Conservation (phyloP, 2,329 filamentous ascomycete species). For the Akanthomyces uredinophilus region DNA sequence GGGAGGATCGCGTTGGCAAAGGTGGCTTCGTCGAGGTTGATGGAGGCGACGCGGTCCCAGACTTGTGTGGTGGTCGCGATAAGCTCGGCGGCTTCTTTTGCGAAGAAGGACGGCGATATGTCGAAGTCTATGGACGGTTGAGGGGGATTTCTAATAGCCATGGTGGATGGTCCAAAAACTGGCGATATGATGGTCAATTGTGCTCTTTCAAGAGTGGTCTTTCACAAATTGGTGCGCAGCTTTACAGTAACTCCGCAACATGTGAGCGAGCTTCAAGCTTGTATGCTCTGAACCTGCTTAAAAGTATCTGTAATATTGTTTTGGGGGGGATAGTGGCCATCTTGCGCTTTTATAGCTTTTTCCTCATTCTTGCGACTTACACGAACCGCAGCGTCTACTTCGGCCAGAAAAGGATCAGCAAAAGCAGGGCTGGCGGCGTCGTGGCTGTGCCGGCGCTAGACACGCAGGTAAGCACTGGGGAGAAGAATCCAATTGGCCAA, state of each 20-base stretch:
- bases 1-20: constrained; percentile 49
- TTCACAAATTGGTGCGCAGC: no score
- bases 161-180: neutral
- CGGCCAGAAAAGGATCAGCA: neutral
- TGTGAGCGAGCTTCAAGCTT: no score
- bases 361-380: neutral
- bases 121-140: neutral
- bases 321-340: no score
- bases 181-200: no score
- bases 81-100: neutral
- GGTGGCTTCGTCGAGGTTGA: constrained; percentile 40
- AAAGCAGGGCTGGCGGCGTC: neutral
- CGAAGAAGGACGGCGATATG: neutral
- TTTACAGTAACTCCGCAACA: no score
- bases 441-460: neutral
- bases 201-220: no score
- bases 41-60: constrained; percentile 46
- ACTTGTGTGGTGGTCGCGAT: neutral
- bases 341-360: no score
- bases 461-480: neutral
- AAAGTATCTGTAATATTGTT: no score
- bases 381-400: neutral
- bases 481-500: neutral
- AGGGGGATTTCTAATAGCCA: neutral
- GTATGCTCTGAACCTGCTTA: no score